Conservation (phyloP, 2,329 filamentous ascomycete species). For the Juglanconis juglandina region DNA sequence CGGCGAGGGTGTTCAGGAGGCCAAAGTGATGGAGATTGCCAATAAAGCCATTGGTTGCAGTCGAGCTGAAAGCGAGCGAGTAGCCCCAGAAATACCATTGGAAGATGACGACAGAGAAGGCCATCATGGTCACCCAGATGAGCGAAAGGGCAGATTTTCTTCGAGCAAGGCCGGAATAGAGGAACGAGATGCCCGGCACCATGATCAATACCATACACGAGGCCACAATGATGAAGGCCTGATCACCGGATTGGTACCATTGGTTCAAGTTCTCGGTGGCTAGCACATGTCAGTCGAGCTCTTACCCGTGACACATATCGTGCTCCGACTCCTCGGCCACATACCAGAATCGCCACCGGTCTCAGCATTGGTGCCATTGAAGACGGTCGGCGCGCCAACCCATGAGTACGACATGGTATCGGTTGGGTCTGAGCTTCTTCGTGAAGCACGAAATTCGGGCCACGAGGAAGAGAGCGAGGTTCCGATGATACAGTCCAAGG, state of each 20-base stretch:
- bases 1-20: conserved; percentile 76
- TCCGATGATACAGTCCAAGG: neutral
- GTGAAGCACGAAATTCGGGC: neutral
- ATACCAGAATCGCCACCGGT: conserved; percentile 76
- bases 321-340: conserved; percentile 33
- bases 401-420: conserved; percentile 57
- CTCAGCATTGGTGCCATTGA: conserved; percentile 62
- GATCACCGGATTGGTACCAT: conserved; percentile 89
- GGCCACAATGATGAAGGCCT: conserved; percentile 86
- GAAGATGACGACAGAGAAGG: conserved; percentile 85
- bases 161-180: conserved; percentile 95
- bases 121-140: conserved; percentile 97
- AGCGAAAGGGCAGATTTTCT: conserved; percentile 95
- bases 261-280: conserved; percentile 87
- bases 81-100: conserved; percentile 99
- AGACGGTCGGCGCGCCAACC: conserved; percentile 54
- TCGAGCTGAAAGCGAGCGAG: conserved; percentile 83
- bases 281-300: conserved; percentile 34
- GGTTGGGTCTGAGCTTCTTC: neutral
- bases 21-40: conserved; percentile 88
- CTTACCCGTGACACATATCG: conserved; percentile 1
- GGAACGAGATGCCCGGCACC: conserved; percentile 93
- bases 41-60: conserved; percentile 83
- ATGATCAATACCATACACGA: conserved; percentile 94
- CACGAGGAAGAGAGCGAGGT: neutral